Evolutionary conservation across 257 asterid genomes (phyloP).

Genomic region (Solanum bulbocastanum): DNA sequence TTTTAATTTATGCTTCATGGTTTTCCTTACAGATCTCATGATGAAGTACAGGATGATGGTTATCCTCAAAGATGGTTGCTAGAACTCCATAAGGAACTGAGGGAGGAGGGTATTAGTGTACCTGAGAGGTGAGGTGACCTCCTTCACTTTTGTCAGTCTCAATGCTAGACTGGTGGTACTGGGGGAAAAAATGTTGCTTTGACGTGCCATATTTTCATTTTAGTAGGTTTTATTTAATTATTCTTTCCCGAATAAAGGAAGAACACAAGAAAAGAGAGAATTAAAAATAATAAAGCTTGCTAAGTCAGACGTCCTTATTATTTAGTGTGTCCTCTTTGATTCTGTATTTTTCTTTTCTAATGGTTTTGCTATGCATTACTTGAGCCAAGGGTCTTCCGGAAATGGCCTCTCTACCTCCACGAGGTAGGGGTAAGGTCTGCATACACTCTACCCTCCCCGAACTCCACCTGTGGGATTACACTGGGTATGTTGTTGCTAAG

Average conservation of each 20-base stretch:
- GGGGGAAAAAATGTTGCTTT: background rate
- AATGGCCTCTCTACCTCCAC: background rate
- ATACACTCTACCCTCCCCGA: background rate
- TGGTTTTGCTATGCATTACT: background rate
- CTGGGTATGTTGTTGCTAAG: background rate
- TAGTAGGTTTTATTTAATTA: background rate
- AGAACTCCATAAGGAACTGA: constrained; percentile 21
- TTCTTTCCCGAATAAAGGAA: background rate
- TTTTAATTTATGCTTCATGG: background rate
- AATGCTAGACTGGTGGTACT: background rate
- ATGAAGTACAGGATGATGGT: constrained; percentile 1
- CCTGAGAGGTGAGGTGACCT: constrained; percentile 25
- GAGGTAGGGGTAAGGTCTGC: background rate
- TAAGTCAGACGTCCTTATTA: background rate
- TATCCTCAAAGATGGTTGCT: constrained; percentile 23
- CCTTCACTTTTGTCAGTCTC: background rate
- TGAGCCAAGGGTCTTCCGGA: background rate
- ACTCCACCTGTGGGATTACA: background rate
- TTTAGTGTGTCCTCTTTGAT: background rate
- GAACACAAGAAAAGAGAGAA: background rate
- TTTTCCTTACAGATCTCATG: constrained; percentile 2
- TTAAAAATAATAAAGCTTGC: background rate
- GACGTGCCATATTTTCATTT: background rate
- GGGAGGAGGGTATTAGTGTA: constrained; percentile 18
- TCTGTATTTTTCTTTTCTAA: background rate